Base-by-base conservation (phyloP, 805 yeast species). In the Wickerhamomyces xylosicus region DNA sequence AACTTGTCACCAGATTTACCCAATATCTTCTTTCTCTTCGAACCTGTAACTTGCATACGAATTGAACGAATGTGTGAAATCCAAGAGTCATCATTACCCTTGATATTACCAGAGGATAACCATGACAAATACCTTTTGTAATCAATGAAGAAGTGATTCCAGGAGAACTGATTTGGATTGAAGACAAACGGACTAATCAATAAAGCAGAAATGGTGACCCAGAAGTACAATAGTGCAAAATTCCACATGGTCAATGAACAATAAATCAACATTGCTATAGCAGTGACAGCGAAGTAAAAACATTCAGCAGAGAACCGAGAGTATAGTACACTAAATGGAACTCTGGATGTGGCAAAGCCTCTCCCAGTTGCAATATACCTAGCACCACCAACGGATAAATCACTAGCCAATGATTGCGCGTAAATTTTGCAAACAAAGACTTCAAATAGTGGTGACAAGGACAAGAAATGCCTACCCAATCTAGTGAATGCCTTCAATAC, bases 341-440 rank as follows among this genome's bases (percentile, higher is more conserved):
- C 67, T 54, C 95, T 68, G 1, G 77, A 67, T 3, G 89, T 84
- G 2, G 94, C 86, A 56, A 84, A 77, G 10, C 87, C 87, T 59
- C 94, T 69, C 14, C 92, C 92, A 1, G 92, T 84, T 2, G 89
- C 79, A 51, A 83, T 79, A 60, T 84, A 84, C 51, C 77, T 68
- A 3, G 94, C 94, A 46, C 90, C 92, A 37, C 94, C 92, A 43
- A 80, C 67, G 11, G 82, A 63, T 47, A 84, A 59, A 58, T 83
- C 87, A 45, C 74, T 77, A 33, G 71, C 63, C 55, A 84, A 65
- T 0, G 90, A 74, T 36, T 77, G 74, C 2, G 90, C 79, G 55
- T 84, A 84, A 8, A 82, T 74, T 49, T 79, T 79, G 50, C 87
- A 83, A 18, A 79, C 84, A 61, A 84, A 84, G 5, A 83, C 77